Evolutionary conservation across 2,329 filamentous ascomycete genomes (phyloP).

Genomic region (Metarhizium rileyi): DNA sequence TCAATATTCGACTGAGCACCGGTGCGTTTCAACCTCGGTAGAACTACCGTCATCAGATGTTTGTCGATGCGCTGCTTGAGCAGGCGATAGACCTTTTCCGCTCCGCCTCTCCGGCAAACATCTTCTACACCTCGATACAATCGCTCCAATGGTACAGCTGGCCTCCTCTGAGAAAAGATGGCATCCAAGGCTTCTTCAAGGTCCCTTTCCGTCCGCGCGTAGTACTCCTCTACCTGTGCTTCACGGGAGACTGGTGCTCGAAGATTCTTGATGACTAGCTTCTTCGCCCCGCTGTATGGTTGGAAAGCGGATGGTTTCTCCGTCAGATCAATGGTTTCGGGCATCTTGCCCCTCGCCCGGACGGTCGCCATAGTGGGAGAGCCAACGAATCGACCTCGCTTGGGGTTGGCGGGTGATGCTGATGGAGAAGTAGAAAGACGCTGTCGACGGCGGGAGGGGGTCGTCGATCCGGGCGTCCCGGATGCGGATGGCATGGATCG

Average conservation of each 20-base stretch:
- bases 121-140: conserved; percentile 89
- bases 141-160: conserved; percentile 70
- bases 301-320: conserved; percentile 44
- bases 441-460: conserved; percentile 27
- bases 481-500: conserved; percentile 26
- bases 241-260: conserved; percentile 46
- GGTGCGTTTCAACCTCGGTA: conserved; percentile 41
- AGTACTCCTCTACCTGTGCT: conserved; percentile 65
- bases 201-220: conserved; percentile 64
- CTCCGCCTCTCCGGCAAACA: conserved; percentile 69
- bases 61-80: conserved; percentile 56
- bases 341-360: conserved; percentile 30
- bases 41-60: conserved; percentile 55
- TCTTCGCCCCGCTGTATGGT: conserved; percentile 68
- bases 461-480: conserved; percentile 17
- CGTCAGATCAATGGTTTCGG: conserved; percentile 27
- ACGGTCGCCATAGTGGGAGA: conserved; percentile 22
- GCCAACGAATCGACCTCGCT: conserved; percentile 23
- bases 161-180: conserved; percentile 58
- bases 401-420: conserved; percentile 14
- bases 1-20: conserved; percentile 48
- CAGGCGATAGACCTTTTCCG: conserved; percentile 55
- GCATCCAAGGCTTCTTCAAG: conserved; percentile 62
- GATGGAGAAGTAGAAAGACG: conserved; percentile 25
- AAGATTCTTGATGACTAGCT: conserved; percentile 89